Base-by-base conservation (phyloP, 345 rosid genomes). In the Combretum micranthum region DNA sequence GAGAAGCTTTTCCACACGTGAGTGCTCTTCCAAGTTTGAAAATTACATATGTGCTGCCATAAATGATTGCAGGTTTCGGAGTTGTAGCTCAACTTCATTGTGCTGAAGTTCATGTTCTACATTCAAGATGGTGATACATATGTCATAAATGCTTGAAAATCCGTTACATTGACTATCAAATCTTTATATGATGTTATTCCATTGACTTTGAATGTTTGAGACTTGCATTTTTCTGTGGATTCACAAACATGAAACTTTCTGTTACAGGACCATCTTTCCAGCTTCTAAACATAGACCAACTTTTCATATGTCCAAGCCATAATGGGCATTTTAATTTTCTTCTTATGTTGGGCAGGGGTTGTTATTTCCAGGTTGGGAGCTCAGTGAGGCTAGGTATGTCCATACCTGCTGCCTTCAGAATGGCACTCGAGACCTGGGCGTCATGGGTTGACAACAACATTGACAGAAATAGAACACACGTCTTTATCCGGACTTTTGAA, bases 1-100 rank as follows among this genome's bases (percentile, higher is more conserved):
- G 87, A 88, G 74, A 90, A 90, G 90, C 87, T 85, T 61, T 90
- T 87, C 46, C 84, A 77, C 44, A 80, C 69, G 97, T 87, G 80
- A 78, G 97, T 66, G 71, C 23, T 65, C 67, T 61, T 60, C 3
- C 26, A 26, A 61, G 39, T 19, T 15, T 47, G 15, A 56, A 19
- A 43, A 44, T 55, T 17, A 50, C 13, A 50, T 50, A 26, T 20
- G 4, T 20, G 21, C 22, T 50, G 15, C 11, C 4, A 6, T 20
- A 13, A 19, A 5, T 50, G 26, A 20, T 50, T 49, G 22, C 20
- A 17, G 10, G 10, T 11, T 5, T 32, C 1, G 39, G 6, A 32
- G 39, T 32, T 32, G 10, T 32, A 32, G 39, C 39, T 32, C 6
- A 7, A 32, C 9, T 32, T 32, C 39, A 32, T 32, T 32, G 39